These are phyloP conservation scores for Candolleomyces eurysporus DNA, from an alignment of 768 basidiomycete species.

Conservation along the genomic window DNA sequence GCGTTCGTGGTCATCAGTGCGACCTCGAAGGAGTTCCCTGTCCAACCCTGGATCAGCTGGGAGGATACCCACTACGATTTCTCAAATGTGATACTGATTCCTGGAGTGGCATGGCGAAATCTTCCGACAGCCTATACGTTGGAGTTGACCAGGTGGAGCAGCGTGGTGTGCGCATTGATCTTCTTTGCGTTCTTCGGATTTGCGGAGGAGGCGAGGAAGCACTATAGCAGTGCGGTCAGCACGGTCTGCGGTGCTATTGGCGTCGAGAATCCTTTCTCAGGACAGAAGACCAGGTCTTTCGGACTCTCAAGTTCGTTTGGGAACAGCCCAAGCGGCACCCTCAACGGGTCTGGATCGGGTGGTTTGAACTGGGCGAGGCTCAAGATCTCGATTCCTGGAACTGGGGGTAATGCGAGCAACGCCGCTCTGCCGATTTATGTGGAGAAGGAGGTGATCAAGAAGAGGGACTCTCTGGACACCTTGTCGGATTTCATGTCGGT, in stretches of 20 bases:
- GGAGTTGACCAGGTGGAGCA: slow-evolving; percentile 39
- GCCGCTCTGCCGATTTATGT: slow-evolving; percentile 22
- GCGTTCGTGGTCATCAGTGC: slow-evolving; percentile 30
- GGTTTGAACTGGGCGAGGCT: not conserved
- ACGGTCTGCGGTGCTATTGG: not conserved
- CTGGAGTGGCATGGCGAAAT: slow-evolving; percentile 29
- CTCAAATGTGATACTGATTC: slow-evolving; percentile 28
- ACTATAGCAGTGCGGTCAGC: slow-evolving; percentile 28
- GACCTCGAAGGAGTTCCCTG: slow-evolving; percentile 11
- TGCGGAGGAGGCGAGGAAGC: slow-evolving; percentile 46
- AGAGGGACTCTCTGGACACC: slow-evolving; percentile 25
- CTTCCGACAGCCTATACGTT: slow-evolving; percentile 16
- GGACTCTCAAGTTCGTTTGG: too few relatives aligned
- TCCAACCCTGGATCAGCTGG: slow-evolving; percentile 42
- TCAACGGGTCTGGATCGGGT: not conserved
- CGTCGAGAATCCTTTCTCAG: not conserved
- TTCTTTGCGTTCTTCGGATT: slow-evolving; percentile 63
- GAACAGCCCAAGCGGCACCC: not conserved
- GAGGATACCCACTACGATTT: slow-evolving; percentile 41
- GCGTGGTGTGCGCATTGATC: slow-evolving; percentile 38
- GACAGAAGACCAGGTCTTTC: not conserved
- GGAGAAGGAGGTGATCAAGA: slow-evolving; percentile 24
- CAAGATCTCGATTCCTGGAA: not conserved
- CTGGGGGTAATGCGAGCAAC: not conserved
- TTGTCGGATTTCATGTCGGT: slow-evolving; percentile 18